phyloP scores from a whole-genome alignment of 148 eudicot species.

The Agrostemma githago region DNA sequence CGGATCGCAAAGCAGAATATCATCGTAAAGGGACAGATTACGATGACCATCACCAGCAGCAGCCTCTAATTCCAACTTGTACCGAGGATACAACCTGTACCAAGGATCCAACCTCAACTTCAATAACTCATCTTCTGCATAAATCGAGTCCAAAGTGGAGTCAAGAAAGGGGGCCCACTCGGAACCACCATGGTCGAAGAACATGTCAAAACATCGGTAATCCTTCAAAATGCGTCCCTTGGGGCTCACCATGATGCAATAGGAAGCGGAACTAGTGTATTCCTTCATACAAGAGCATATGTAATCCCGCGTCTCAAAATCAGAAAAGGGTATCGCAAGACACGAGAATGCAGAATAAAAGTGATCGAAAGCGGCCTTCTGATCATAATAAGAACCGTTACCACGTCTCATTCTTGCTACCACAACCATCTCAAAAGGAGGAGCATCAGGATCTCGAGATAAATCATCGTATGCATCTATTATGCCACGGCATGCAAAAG shows the following conservation, averaged over 20 bases:
- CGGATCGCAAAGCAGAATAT: conserved; percentile 13
- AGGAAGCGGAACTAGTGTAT: not conserved
- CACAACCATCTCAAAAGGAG: conserved; percentile 6
- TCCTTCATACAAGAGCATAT: not conserved
- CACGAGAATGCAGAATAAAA: not conserved
- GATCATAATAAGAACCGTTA: not conserved
- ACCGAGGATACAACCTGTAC: not conserved
- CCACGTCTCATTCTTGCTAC: not conserved
- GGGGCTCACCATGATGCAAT: not conserved
- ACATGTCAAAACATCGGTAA: not conserved
- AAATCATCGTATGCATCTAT: not conserved
- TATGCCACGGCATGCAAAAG: not conserved
- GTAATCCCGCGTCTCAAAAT: conserved; percentile 7
- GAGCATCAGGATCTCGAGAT: not conserved
- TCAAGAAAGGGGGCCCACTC: not conserved
- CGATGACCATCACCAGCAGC: too few relatives aligned
- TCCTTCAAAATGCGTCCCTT: not conserved
- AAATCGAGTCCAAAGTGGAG: not conserved
- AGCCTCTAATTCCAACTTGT: too few relatives aligned
- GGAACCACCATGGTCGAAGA: not conserved
- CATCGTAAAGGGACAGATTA: not conserved
- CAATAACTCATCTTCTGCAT: not conserved
- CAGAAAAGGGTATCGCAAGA: conserved; percentile 7
- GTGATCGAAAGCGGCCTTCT: conserved; percentile 6
- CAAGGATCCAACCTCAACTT: not conserved